phyloP scores from a whole-genome alignment of 305 asterid species.

The Solanum hybrid region DNA sequence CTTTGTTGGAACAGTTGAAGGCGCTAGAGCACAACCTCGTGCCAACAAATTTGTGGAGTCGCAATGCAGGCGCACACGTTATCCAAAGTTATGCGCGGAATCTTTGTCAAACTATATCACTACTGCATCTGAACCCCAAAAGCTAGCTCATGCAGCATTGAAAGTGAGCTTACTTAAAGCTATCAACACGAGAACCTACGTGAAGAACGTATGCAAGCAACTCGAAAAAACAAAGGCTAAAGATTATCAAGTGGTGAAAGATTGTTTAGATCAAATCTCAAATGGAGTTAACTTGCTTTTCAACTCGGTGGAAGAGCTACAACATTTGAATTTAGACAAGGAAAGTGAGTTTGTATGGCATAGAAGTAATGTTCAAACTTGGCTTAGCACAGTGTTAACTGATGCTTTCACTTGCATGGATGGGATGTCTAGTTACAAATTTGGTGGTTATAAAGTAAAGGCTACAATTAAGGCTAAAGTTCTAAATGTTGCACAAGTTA shows the following conservation, averaged over 20 bases:
- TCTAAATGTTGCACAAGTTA: conserved; percentile 37
- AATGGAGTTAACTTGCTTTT: conserved; percentile 41
- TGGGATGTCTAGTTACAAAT: conserved; percentile 41
- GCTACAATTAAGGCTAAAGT: conserved; percentile 42
- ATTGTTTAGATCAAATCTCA: conserved; percentile 44
- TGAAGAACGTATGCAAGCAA: conserved; percentile 24
- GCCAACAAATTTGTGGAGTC: conserved; percentile 19
- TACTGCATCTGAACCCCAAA: conserved; percentile 26
- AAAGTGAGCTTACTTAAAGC: conserved; percentile 35
- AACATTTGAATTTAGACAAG: conserved; percentile 19
- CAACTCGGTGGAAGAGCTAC: conserved; percentile 36
- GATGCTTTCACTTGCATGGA: conserved; percentile 43
- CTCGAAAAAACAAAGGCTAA: conserved; percentile 23
- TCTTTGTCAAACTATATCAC: conserved; percentile 24
- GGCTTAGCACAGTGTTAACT: conserved; percentile 64
- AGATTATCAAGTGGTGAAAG: conserved; percentile 22
- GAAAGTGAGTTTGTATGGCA: conserved; percentile 41
- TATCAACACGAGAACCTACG: conserved; percentile 27
- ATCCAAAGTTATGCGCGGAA: conserved; percentile 30
- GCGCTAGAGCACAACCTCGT: background rate
- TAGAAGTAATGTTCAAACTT: conserved; percentile 48
- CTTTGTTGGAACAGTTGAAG: background rate
- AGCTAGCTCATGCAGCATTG: conserved; percentile 37
- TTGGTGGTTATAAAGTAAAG: conserved; percentile 32
- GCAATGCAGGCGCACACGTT: conserved; percentile 36